phyloP scores from a whole-genome alignment of 1,284 basidiomycete genomes.

The Moesziomyces antarcticus region DNA sequence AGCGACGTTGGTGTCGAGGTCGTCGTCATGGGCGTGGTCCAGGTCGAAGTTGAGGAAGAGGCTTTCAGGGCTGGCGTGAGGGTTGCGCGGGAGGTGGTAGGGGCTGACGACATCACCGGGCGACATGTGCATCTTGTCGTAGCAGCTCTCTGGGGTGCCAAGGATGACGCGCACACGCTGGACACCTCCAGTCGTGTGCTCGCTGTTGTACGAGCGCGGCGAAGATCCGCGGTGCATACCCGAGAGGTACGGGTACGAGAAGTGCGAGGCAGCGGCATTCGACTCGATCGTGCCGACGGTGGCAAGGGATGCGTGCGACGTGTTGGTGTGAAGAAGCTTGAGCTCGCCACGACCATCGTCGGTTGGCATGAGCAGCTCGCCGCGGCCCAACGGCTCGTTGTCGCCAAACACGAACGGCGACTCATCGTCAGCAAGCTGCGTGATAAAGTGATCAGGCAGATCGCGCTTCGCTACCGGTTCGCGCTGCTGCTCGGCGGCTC shows the following conservation, averaged over 20 bases:
- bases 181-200: not conserved
- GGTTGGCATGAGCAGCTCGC: constrained; percentile 14
- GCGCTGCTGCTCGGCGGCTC: not conserved
- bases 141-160: constrained; percentile 13
- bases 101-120: constrained; percentile 30
- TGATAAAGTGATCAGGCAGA: constrained; percentile 46
- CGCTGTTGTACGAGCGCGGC: not conserved
- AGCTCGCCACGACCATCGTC: not conserved
- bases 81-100: constrained; percentile 29
- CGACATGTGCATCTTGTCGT: constrained; percentile 10
- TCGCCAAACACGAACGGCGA: not conserved
- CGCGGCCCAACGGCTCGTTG: constrained; percentile 3
- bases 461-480: constrained; percentile 5
- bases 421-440: constrained; percentile 27
- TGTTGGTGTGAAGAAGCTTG: constrained; percentile 13
- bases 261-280: constrained; percentile 35
- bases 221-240: constrained; percentile 40
- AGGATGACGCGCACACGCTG: constrained; percentile 27
- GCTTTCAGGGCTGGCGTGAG: constrained; percentile 28
- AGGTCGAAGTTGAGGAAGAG: constrained; percentile 21
- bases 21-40: constrained; percentile 3
- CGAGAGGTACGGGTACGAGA: constrained; percentile 58
- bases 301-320: constrained; percentile 9
- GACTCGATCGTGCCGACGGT: constrained; percentile 9
- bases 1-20: constrained; percentile 14